phyloP scores from a whole-genome alignment of 805 yeast genomes.

The Candida awuae region DNA sequence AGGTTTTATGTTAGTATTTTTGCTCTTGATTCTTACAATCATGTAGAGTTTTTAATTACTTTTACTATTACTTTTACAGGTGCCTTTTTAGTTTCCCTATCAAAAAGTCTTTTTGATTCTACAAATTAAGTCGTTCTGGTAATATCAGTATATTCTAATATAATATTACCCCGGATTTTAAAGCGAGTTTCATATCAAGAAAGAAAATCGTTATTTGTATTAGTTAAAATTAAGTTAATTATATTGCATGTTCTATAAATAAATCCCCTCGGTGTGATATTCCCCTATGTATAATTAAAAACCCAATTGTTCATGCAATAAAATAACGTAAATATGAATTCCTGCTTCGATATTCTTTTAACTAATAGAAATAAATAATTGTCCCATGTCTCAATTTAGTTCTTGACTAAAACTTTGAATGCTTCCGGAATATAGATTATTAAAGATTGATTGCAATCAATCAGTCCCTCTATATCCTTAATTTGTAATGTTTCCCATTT shows the following conservation, averaged over 20 bases:
- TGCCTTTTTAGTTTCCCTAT: too few species aligned
- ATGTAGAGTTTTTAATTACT: neutral
- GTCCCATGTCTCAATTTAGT: too few species aligned
- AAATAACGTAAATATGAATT: neutral
- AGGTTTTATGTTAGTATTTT: constrained; percentile 13
- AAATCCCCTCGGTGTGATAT: too few species aligned
- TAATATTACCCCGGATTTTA: too few species aligned
- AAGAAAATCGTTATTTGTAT: constrained; percentile 3
- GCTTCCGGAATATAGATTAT: too few species aligned
- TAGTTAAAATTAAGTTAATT: neutral
- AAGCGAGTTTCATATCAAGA: too few species aligned
- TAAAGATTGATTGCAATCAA: too few species aligned
- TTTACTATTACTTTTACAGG: neutral
- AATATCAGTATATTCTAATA: too few species aligned
- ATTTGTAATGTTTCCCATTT: neutral
- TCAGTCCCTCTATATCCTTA: neutral
- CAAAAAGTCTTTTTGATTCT: too few species aligned
- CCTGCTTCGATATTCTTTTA: neutral
- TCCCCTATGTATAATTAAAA: neutral
- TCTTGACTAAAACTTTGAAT: too few species aligned
- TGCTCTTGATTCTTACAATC: neutral
- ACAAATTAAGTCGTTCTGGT: too few species aligned
- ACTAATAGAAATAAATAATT: constrained; percentile 3
- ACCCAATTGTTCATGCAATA: constrained; percentile 4
- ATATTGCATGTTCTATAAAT: constrained; percentile 6